A percentile compares a stretch with the other conserved stretches of the same genome.
phyloP scores from a whole-genome alignment of 805 yeast genomes.

The Osmozyma mogii region DNA sequence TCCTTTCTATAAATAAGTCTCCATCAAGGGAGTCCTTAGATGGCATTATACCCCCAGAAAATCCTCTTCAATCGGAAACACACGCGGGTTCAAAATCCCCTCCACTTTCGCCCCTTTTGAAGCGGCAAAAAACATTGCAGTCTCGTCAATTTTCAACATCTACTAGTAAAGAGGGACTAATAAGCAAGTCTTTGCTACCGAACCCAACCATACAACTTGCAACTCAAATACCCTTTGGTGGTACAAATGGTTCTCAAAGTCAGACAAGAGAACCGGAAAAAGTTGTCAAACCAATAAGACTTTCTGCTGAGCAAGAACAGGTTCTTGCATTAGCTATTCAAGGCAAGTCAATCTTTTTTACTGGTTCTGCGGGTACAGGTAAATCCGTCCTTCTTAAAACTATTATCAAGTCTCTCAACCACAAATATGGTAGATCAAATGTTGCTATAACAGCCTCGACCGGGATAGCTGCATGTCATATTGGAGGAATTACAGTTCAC shows the following conservation, averaged over 20 bases:
- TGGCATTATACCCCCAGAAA: background rate
- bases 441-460: conserved; percentile 94
- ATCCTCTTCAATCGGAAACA: background rate
- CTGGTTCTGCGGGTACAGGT: conserved; percentile 89
- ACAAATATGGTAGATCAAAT: conserved; percentile 31
- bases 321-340: conserved; percentile 57
- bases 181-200: background rate
- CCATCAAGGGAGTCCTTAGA: background rate
- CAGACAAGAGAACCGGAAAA: conserved; percentile 11
- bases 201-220: conserved; percentile 23
- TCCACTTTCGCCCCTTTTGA: conserved; percentile 7
- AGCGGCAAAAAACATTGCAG: background rate
- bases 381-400: conserved; percentile 63
- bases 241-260: background rate
- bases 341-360: conserved; percentile 54
- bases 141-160: background rate
- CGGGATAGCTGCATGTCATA: conserved; percentile 90
- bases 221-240: conserved; percentile 14
- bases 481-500: conserved; percentile 87
- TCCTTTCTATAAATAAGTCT: background rate
- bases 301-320: conserved; percentile 51
- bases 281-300: conserved; percentile 27
- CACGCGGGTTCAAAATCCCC: background rate
- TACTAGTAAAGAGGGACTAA: background rate
- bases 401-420: conserved; percentile 44